Percentiles rank a stretch among this genome's conserved stretches.
These are phyloP conservation scores for Camellia lanceoleosa DNA, from an alignment of 148 eudicot species.

Conservation along the genomic window DNA sequence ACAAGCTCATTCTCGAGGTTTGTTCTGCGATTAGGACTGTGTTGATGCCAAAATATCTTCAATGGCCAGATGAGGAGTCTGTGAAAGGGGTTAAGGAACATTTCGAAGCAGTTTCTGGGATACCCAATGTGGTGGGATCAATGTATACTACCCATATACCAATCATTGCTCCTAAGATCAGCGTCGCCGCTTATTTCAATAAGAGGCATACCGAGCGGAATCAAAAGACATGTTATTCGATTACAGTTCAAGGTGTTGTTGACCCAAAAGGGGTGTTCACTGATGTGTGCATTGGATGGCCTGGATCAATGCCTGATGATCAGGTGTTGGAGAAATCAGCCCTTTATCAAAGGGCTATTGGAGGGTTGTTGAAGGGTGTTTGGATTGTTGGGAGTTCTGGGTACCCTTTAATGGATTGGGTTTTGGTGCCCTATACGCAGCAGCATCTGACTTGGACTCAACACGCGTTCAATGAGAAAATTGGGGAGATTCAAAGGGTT, in stretches of 20 bases:
- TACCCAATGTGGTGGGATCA: no score
- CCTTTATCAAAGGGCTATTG: constrained; percentile 62
- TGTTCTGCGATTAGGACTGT: no score
- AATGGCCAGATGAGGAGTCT: no score
- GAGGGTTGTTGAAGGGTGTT: constrained; percentile 62
- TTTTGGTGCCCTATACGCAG: constrained; percentile 72
- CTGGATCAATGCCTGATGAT: constrained; percentile 93
- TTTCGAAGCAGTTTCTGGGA: no score
- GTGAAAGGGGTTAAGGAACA: no score
- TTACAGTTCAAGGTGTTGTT: constrained; percentile 88
- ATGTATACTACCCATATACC: constrained; percentile 32
- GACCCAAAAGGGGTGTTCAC: constrained; percentile 67
- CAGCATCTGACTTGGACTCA: constrained; percentile 83
- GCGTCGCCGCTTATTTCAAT: constrained; percentile 82
- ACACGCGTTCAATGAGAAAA: constrained; percentile 85
- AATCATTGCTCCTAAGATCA: constrained; percentile 88
- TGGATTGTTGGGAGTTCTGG: constrained; percentile 78
- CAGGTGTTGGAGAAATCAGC: constrained; percentile 78
- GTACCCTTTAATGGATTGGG: constrained; percentile 89
- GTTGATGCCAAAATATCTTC: no score
- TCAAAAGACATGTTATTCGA: constrained; percentile 83
- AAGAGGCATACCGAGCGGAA: constrained; percentile 72
- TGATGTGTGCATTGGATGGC: constrained; percentile 90
- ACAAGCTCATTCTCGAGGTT: no score
- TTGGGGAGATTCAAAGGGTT: constrained; percentile 54